Evolutionary conservation across 495 filamentous ascomycete species (phyloP), one percentile per base, ranked within the genome.

Genomic region (Neurospora sp.): DNA sequence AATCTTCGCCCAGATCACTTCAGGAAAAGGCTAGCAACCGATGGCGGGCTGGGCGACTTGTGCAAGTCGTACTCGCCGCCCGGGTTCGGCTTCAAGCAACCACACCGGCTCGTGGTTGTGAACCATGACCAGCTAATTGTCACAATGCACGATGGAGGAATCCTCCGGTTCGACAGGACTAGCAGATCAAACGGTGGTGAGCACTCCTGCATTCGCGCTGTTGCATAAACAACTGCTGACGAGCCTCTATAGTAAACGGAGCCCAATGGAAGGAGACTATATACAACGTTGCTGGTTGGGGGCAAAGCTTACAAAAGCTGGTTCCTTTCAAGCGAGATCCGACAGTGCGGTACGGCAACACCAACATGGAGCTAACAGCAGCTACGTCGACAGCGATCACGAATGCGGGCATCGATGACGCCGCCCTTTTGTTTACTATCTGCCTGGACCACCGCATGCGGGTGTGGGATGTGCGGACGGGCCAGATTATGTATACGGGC

Each of bases 361-460:
- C 86, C 70, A 90, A 86, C 70, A 84, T 96, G 76, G 91, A 94
- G 74, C 75, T 87, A 70, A 90, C 86, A 65, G 83, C 88, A 18
- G 87, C 89, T 31, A 88, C 87, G 39, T 89, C 91, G 27, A 88
- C 93, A 71, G 77, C 77, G 2, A 75, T 81, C 27, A 89, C 87
- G 1, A 86, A 74, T 45, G 79, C 85, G 72, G 83, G 82, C 9
- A 74, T 83, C 35, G 76, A 83, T 39, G 78, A 82, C 27, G 81
- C 80, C 1, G 79, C 82, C 4, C 87, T 94, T 77, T 85, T 96
- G 1, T 96, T 96, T 76, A 93, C 93, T 0, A 88, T 96, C 38
- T 95, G 90, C 76, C 79, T 98, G 47, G 92, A 98, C 74, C 94
- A 98, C 76, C 91, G 89, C 3, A 81, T 99, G 77, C 90, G 92